A percentile compares a stretch with the other conserved stretches of the same genome.
These are phyloP conservation scores for Trichophyton rubrum DNA, from an alignment of 2,329 filamentous ascomycete species.

Conservation along the genomic window DNA sequence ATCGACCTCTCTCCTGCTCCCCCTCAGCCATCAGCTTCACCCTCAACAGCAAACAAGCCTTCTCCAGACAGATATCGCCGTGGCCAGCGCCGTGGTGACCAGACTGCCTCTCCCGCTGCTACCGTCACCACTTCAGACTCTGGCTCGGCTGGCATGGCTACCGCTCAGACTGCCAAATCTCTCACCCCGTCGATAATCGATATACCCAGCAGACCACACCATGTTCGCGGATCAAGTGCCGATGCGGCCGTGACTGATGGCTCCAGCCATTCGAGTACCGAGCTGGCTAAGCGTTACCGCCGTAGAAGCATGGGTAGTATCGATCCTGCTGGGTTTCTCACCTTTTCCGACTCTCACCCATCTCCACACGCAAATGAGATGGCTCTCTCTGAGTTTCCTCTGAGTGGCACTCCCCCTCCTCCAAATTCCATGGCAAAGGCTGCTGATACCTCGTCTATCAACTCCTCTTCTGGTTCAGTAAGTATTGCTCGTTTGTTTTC, in stretches of 20 bases:
- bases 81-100: slow-evolving; percentile 44
- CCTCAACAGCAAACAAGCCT: slow-evolving; percentile 51
- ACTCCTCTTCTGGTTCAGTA: background rate
- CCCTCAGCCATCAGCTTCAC: slow-evolving; percentile 34
- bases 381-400: background rate
- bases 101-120: background rate
- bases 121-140: slow-evolving; percentile 7
- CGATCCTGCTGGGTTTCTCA: slow-evolving; percentile 32
- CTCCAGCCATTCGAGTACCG: slow-evolving; percentile 41
- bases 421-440: background rate
- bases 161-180: slow-evolving; percentile 4
- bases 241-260: slow-evolving; percentile 55
- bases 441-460: background rate
- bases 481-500: background rate
- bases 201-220: slow-evolving; percentile 21
- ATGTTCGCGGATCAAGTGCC: slow-evolving; percentile 46
- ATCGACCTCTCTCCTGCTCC: slow-evolving; percentile 41
- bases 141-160: slow-evolving; percentile 1
- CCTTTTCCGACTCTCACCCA: slow-evolving; percentile 20
- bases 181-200: background rate
- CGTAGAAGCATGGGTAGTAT: slow-evolving; percentile 70
- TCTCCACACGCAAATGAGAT: slow-evolving; percentile 14
- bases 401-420: background rate
- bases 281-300: slow-evolving; percentile 63
- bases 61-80: slow-evolving; percentile 78